Percentiles rank a stretch among this genome's conserved stretches.
Conservation (phyloP, 257 asterid species). For the Primulina huaijiensis region DNA sequence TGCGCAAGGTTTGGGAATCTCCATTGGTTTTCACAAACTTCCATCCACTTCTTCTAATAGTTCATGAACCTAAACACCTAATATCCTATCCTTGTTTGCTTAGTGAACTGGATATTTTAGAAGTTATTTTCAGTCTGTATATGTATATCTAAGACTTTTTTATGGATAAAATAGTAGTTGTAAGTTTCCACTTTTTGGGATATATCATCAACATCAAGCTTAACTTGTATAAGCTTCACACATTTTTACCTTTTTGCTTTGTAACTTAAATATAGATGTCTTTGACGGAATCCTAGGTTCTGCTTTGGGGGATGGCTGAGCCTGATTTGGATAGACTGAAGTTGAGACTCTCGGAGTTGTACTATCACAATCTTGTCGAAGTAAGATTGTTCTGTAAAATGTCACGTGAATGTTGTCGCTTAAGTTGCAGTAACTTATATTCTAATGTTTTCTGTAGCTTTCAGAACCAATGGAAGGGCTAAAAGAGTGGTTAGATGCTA, state of each 20-base stretch:
- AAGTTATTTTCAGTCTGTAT: not conserved
- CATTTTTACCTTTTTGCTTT: constrained; percentile 14
- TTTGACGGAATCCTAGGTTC: constrained; percentile 44
- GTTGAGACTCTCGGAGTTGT: constrained; percentile 68
- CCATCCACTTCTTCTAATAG: not conserved
- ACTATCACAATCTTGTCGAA: constrained; percentile 59
- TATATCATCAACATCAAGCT: not conserved
- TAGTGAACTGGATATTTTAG: constrained; percentile 12
- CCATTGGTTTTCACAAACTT: constrained; percentile 13
- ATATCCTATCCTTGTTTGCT: constrained; percentile 7
- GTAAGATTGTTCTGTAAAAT: constrained; percentile 37
- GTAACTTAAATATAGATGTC: not conserved
- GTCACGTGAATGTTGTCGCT: constrained; percentile 10
- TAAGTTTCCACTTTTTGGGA: not conserved
- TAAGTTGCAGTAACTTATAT: constrained; percentile 18
- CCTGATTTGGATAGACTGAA: constrained; percentile 66
- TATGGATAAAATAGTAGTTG: too few relatives aligned
- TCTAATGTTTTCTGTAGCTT: constrained; percentile 37
- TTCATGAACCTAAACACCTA: not conserved
- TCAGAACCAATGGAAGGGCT: constrained; percentile 83
- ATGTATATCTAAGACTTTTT: not conserved
- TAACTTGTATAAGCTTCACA: not conserved
- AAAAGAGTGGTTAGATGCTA: constrained; percentile 93
- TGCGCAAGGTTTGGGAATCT: constrained; percentile 53
- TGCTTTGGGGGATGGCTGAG: constrained; percentile 56